Percentiles rank a stretch among this genome's conserved stretches.
Evolutionary conservation across 768 basidiomycete genomes (phyloP).

Genomic region (Cystobasidium ongulense): DNA sequence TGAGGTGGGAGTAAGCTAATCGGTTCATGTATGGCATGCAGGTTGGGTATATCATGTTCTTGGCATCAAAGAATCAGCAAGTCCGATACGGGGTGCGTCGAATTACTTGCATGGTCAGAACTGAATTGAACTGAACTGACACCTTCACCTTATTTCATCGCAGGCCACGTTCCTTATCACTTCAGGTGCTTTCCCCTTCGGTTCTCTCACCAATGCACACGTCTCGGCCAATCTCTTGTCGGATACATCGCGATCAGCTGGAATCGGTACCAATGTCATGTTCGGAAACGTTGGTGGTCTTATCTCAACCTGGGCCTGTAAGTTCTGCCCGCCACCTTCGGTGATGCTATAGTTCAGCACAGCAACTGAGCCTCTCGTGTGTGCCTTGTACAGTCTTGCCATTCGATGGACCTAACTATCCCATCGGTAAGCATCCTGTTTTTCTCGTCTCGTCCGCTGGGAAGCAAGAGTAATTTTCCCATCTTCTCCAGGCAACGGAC

Average conservation of each 20-base stretch:
- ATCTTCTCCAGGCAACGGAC: background rate
- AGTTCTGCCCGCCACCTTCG: too few relatives aligned
- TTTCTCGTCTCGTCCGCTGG: background rate
- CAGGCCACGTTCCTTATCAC: slow-evolving; percentile 21
- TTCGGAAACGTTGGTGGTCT: slow-evolving; percentile 11
- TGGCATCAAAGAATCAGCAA: slow-evolving; percentile 14
- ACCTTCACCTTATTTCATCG: background rate
- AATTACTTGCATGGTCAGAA: background rate
- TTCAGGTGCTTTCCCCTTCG: slow-evolving; percentile 9
- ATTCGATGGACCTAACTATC: slow-evolving; percentile 16
- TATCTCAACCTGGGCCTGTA: slow-evolving; percentile 13
- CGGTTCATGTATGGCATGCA: background rate
- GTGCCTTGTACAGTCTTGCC: background rate
- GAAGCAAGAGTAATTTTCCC: background rate
- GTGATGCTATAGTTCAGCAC: background rate
- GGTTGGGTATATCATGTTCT: slow-evolving; percentile 35
- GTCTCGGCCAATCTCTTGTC: slow-evolving; percentile 3
- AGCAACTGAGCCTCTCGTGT: background rate
- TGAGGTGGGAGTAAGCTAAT: background rate
- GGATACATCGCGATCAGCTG: slow-evolving; percentile 9
- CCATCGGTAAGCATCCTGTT: background rate
- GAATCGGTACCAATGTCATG: slow-evolving; percentile 19
- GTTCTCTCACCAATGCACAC: slow-evolving; percentile 4
- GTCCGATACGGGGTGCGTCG: slow-evolving; percentile 31
- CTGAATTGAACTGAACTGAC: background rate